Base-by-base conservation (phyloP, 352 stramenopile species). In the Pythium grandisporangium region DNA sequence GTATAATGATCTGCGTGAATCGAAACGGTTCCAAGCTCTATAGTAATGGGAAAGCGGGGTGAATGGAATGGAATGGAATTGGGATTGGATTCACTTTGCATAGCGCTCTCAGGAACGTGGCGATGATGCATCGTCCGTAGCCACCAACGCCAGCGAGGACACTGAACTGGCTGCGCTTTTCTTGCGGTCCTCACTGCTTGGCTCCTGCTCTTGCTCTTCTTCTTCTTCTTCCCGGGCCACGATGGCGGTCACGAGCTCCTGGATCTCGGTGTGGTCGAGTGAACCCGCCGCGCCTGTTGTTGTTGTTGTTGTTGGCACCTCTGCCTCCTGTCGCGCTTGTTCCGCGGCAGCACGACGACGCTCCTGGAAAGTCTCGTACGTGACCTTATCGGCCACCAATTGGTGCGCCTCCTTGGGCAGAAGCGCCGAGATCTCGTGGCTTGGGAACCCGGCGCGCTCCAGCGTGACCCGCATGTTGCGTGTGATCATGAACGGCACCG, bases 401-500 rank as follows among this genome's bases (percentile, higher is more conserved):
- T 75, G 51, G 29, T 91, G 77, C 16, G 77, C 77, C 13, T 30
- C 43, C 23, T 69, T 60, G 2, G 77, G 77, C 42, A 73, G 61
- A 40, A 91, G 51, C 37, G 51, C 56, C 43, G 74, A 68, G 59
- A 91, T 85, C 48, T 67, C 66, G 10, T 64, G 63, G 27, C 56
- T 20, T 6, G 74, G 74, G 37, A 86, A 91, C 6, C 72, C 72
- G 8, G 51, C 52, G 17, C 56, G 41, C 42, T 71, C 39, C 12
- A 91, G 64, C 62, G 86, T 63, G 43, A 67, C 54, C 20, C 72
- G 70, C 74, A 85, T 87, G 36, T 40, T 59, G 51, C 62, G 65
- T 47, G 77, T 91, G 63, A 91, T 84, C 77, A 91, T 91, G 45
- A 91, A 91, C 33, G 77, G 74, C 54, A 91, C 75, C 20, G 72